phyloP scores from a whole-genome alignment of 768 basidiomycete genomes.

The Phlebiopsis flavidoalba region DNA sequence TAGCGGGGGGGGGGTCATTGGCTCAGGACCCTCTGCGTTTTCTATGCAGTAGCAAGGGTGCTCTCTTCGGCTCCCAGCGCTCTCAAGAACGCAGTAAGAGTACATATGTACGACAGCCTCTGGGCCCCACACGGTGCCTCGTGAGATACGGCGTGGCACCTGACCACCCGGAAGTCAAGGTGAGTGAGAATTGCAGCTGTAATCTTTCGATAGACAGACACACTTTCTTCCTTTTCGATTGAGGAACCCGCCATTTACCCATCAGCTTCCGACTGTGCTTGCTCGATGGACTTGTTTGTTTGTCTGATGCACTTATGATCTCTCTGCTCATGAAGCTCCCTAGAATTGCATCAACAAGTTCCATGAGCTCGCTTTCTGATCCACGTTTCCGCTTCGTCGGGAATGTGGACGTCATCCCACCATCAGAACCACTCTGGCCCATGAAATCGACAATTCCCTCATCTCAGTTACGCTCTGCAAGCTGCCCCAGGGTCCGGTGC shows the following conservation, averaged over 20 bases:
- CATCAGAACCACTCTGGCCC: neutral
- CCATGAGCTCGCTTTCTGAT: constrained; percentile 73
- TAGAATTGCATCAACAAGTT: constrained; percentile 98
- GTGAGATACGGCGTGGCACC: constrained; percentile 97
- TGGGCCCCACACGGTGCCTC: constrained; percentile 94
- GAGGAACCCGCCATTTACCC: no score
- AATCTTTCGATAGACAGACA: no score
- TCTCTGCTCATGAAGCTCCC: no score
- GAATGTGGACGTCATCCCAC: constrained; percentile 58
- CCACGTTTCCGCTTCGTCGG: constrained; percentile 86
- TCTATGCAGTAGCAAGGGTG: constrained; percentile 88
- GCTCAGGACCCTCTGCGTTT: constrained; percentile 96
- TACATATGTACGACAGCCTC: constrained; percentile 89
- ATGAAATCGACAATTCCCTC: neutral
- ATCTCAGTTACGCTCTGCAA: neutral
- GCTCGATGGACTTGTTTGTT: no score
- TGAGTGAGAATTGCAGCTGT: constrained; percentile 17
- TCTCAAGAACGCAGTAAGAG: constrained; percentile 35
- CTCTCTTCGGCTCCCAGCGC: constrained; percentile 53
- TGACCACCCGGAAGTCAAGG: constrained; percentile 99
- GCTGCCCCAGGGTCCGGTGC: neutral
- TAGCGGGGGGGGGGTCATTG: constrained; percentile 90
- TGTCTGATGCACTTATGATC: no score
- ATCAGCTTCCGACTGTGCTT: no score
- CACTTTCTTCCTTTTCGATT: no score